These are phyloP conservation scores for Helotiales sp. DNA, from an alignment of 2,329 filamentous ascomycete species.

Conservation along the genomic window DNA sequence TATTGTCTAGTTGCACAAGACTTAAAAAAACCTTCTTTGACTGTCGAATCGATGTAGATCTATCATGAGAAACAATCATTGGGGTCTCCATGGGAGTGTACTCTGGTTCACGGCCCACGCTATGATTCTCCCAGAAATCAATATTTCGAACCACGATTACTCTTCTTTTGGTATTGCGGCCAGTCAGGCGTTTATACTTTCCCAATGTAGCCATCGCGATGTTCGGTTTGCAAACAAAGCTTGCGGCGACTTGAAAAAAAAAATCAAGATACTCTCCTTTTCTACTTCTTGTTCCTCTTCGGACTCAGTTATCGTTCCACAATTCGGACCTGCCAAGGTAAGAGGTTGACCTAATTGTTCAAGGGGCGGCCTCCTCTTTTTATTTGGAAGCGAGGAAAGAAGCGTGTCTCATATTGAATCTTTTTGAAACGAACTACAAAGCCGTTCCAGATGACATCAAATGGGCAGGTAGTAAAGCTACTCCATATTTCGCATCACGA, in stretches of 20 bases:
- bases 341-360: neutral
- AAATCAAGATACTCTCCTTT: no score
- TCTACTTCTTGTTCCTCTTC: no score
- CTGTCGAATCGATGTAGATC: neutral
- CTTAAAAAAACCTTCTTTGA: neutral
- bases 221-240: no score
- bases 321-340: no score
- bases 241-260: no score
- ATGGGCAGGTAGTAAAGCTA: neutral
- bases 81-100: neutral
- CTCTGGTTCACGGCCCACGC: no score
- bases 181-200: no score
- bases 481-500: neutral
- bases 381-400: neutral
- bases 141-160: no score
- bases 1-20: neutral
- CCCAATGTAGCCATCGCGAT: no score
- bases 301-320: no score
- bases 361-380: neutral
- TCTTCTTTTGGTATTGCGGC: no score
- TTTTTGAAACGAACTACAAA: neutral
- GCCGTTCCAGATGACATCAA: neutral
- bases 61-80: neutral
- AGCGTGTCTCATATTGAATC: neutral
- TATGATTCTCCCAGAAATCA: no score